phyloP scores from a whole-genome alignment of 2,329 filamentous ascomycete genomes.

The Trichothecium sympodiale region DNA sequence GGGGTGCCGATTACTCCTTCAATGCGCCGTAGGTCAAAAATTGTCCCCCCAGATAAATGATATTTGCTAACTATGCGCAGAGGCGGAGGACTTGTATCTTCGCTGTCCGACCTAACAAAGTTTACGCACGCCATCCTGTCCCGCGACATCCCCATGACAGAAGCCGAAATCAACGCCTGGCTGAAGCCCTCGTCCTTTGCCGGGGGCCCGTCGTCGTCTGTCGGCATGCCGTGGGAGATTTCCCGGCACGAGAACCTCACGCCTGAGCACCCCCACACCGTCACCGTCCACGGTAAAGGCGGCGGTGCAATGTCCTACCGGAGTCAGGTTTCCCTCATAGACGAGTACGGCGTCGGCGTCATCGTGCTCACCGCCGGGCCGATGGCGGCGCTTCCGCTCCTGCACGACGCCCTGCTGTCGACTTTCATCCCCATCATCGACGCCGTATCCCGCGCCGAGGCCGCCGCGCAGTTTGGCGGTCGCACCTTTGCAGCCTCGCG shows the following conservation, averaged over 20 bases:
- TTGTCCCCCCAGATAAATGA: too few relatives aligned
- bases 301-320: slow-evolving; percentile 22
- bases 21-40: slow-evolving; percentile 22
- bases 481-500: slow-evolving; percentile 1
- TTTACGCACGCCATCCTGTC: slow-evolving; percentile 18
- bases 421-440: slow-evolving; percentile 17
- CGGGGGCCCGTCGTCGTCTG: slow-evolving; percentile 14
- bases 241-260: slow-evolving; percentile 15
- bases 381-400: slow-evolving; percentile 13
- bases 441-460: slow-evolving; percentile 14
- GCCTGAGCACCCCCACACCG: slow-evolving; percentile 15
- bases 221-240: slow-evolving; percentile 27
- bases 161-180: slow-evolving; percentile 17
- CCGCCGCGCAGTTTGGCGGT: slow-evolving; percentile 9
- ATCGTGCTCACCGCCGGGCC: slow-evolving; percentile 20
- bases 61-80: slow-evolving; percentile 7
- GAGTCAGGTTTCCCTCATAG: slow-evolving; percentile 21
- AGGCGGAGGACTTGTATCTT: slow-evolving; percentile 22
- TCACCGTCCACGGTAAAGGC: slow-evolving; percentile 22
- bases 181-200: slow-evolving; percentile 21
- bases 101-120: slow-evolving; percentile 18
- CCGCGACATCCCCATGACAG: slow-evolving; percentile 12
- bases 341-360: slow-evolving; percentile 22
- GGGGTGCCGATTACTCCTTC: slow-evolving; percentile 21
- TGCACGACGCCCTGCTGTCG: slow-evolving; percentile 16